Evolutionary conservation across 2,329 filamentous ascomycete species (phyloP).

Genomic region (Coniochaeta prunicola): DNA sequence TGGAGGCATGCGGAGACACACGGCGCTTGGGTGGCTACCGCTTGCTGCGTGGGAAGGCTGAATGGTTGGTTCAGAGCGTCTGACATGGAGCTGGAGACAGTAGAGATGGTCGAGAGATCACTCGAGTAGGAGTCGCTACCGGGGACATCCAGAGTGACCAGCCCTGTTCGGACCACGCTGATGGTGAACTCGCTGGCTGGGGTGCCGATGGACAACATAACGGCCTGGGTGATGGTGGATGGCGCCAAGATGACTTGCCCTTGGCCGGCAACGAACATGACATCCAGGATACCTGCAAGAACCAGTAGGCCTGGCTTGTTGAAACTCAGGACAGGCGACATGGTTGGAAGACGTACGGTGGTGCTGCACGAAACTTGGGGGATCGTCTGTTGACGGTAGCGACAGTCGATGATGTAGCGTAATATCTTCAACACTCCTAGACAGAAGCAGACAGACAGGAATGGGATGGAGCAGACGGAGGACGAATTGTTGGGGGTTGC

Average conservation of each 20-base stretch:
- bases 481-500: not conserved
- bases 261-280: not conserved
- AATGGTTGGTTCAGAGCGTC: not conserved
- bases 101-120: not conserved
- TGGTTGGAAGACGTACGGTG: not conserved
- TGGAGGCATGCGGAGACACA: not conserved
- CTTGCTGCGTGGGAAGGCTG: not conserved
- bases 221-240: not conserved
- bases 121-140: not conserved
- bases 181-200: not conserved
- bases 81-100: not conserved
- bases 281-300: not conserved
- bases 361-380: not conserved
- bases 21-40: not conserved
- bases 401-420: not conserved
- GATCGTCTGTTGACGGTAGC: not conserved
- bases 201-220: not conserved
- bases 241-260: not conserved
- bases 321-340: not conserved
- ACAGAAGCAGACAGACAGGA: not conserved
- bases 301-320: not conserved
- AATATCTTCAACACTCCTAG: not conserved
- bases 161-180: not conserved
- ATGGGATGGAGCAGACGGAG: not conserved
- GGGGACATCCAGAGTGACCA: not conserved